These are phyloP conservation scores for Oldenlandia corymbosa DNA, from an alignment of 257 asterid species.

Conservation along the genomic window DNA sequence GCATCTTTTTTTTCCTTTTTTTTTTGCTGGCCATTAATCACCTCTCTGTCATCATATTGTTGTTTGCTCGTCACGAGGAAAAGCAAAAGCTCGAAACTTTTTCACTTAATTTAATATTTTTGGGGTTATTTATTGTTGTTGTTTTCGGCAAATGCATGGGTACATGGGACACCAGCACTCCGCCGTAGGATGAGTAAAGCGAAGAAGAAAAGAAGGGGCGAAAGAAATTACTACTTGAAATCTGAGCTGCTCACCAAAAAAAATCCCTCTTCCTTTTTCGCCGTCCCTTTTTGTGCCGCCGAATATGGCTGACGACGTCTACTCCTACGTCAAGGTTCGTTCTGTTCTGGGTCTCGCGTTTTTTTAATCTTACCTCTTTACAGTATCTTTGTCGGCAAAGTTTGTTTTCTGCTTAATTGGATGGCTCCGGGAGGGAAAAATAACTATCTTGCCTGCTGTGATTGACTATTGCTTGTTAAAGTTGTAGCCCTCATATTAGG, in stretches of 20 bases:
- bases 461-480: conserved; percentile 4
- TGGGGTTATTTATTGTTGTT: neutral
- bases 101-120: neutral
- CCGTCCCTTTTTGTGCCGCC: conserved; percentile 23
- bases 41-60: neutral
- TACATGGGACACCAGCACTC: conserved; percentile 8
- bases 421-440: conserved; percentile 10
- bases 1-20: conserved; percentile 5
- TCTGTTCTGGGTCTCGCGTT: neutral
- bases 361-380: neutral
- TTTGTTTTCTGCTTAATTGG: neutral
- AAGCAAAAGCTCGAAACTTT: conserved; percentile 20
- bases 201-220: conserved; percentile 43
- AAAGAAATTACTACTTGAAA: conserved; percentile 36
- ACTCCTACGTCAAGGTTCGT: conserved; percentile 55
- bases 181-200: conserved; percentile 31
- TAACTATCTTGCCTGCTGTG: neutral
- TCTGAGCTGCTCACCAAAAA: conserved; percentile 27
- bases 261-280: conserved; percentile 16
- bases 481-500: conserved; percentile 11
- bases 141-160: conserved; percentile 24
- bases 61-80: conserved; percentile 31
- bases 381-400: conserved; percentile 6
- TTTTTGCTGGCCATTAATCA: no score
- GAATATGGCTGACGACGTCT: conserved; percentile 66